Base-by-base conservation (phyloP, 306 rosid genomes). In the Inga leiocalycina region DNA sequence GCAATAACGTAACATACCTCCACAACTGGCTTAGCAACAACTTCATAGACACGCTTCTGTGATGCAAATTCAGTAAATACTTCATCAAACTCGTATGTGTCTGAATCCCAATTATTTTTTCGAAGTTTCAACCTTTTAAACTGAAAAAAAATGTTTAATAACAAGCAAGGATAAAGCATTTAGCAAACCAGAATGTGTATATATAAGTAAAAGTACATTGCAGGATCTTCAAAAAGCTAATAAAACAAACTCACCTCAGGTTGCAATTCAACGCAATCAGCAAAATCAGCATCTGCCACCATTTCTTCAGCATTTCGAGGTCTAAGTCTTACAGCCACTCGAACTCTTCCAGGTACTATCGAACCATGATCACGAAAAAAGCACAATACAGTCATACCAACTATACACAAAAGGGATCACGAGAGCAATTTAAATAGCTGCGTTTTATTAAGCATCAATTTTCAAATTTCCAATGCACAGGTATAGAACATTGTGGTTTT, bases 11-110 rank as follows among this genome's bases (percentile, higher is more conserved):
- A 65, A 83, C 88, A 74, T 54, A 92, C 98, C 99, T 93, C 99
- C 77, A 96, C 98, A 19, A 96, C 99, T 81, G 99, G 99, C 93
- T 96, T 96, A 39, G 99, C 97, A 78, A 96, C 98, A 85, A 93
- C 99, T 89, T 96, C 99, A 77, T 93, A 96, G 79, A 93, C 99
- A 49, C 99, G 99, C 85, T 91, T 95, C 87, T 95, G 99, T 10
- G 99, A 95, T 51, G 97, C 96, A 74, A 74, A 91, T 82, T 95
- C 98, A 1, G 99, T 95, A 78, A 95, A 93, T 79, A 95, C 96
- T 77, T 92, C 99, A 84, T 95, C 99, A 81, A 95, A 95, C 84
- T 95, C 98, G 13, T 88, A 93, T 3, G 99, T 93, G 77, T 93
- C 98, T 24, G 94, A 87, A 80, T 95, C 99, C 99, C 98, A 93